Evolutionary conservation across 305 asterid genomes (phyloP).

Genomic region (Plantago lanceolata): DNA sequence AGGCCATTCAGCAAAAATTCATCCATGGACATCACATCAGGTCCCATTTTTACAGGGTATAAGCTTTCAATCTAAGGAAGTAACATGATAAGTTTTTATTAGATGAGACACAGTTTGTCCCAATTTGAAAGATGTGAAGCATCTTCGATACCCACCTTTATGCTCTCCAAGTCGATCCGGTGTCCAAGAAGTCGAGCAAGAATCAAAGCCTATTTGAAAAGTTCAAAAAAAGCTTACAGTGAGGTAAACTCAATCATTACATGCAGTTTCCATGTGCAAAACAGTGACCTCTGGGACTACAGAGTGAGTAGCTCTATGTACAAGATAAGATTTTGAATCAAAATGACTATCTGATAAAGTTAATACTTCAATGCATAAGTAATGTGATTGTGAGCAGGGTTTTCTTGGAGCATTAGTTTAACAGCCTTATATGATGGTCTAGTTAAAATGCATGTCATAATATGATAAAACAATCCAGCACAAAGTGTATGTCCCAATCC

Average conservation of each 20-base stretch:
- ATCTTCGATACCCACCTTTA: constrained; percentile 49
- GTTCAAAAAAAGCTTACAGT: constrained; percentile 13
- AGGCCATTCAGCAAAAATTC: constrained; percentile 68
- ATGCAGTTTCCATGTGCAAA: too few species aligned
- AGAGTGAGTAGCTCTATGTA: neutral
- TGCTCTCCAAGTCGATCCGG: constrained; percentile 54
- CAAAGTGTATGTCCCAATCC: too few species aligned
- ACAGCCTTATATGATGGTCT: too few species aligned
- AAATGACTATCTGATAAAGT: too few species aligned
- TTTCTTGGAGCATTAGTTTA: too few species aligned
- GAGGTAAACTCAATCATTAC: constrained; percentile 1
- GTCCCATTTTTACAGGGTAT: constrained; percentile 78
- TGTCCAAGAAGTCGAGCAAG: constrained; percentile 91
- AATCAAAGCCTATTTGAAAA: constrained; percentile 59
- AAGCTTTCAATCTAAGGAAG: constrained; percentile 73
- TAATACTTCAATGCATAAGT: neutral
- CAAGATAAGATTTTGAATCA: neutral
- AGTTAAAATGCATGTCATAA: too few species aligned
- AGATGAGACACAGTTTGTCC: constrained; percentile 1
- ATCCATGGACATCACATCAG: constrained; percentile 66
- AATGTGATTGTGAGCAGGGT: too few species aligned
- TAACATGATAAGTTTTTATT: neutral
- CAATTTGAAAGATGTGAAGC: constrained; percentile 21
- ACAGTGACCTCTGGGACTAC: too few species aligned
- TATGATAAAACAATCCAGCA: too few species aligned